Percentiles rank a stretch among this genome's conserved stretches.
phyloP scores from a whole-genome alignment of 192 early-diverging fungal species.

The Cetraspora pellucida region DNA sequence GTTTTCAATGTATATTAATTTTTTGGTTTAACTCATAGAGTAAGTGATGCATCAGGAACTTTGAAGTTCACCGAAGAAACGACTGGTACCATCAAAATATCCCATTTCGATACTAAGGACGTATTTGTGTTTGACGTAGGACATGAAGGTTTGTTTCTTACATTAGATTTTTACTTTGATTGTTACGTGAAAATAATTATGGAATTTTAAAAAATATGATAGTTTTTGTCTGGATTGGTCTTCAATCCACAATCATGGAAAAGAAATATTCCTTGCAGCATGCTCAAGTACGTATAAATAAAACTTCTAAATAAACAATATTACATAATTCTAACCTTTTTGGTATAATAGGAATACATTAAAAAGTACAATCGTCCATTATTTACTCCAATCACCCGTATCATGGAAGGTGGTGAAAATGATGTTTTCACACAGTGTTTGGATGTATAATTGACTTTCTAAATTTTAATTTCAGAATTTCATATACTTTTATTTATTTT shows the following conservation, averaged over 20 bases:
- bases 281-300: conserved; percentile 48
- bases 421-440: conserved; percentile 51
- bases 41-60: conserved; percentile 43
- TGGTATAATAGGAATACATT: conserved; percentile 52
- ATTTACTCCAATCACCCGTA: conserved; percentile 59
- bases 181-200: no score
- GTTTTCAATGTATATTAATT: neutral
- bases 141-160: conserved; percentile 36
- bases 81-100: conserved; percentile 45
- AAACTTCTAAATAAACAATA: neutral
- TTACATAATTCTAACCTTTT: neutral
- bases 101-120: conserved; percentile 60
- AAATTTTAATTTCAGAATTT: neutral
- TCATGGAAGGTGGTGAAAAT: conserved; percentile 74
- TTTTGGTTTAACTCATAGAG: conserved; percentile 6
- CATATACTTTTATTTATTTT: no score
- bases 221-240: conserved; percentile 66
- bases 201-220: no score
- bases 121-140: conserved; percentile 72
- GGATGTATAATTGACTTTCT: conserved; percentile 29
- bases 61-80: conserved; percentile 61
- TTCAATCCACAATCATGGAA: conserved; percentile 54
- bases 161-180: neutral
- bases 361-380: conserved; percentile 51
- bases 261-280: conserved; percentile 55